Base-by-base conservation (phyloP, 2,329 filamentous ascomycete species). In the Parafenestella ontariensis region DNA sequence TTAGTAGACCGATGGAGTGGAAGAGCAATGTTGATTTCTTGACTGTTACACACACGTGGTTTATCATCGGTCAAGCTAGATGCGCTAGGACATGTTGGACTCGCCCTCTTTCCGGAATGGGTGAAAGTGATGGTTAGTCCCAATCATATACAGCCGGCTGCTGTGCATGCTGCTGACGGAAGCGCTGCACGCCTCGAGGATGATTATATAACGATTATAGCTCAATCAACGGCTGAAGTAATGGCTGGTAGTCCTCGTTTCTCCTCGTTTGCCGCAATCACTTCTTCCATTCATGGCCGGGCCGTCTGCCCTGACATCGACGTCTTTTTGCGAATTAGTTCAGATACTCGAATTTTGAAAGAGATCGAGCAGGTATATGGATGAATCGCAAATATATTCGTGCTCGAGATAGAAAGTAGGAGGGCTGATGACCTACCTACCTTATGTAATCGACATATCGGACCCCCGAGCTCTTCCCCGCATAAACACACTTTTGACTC, bases 381-480 rank as follows among this genome's bases (percentile, higher is more conserved):
- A 9, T 26, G 24, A 5, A 26, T 6, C 10, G 24, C 24, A 26
- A 26, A 26, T n/a, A 26, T 10, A 5, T 31, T 31, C 3, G 28
- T 3, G 28, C 9, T 31, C 8, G 28, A 31, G 11, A 20, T 37
- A 15, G 36, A 18, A 39, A 10, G 4, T 4, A 18, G 11, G 2
- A 21, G 3, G 36, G 20, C 13, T 15, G 20, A 6, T 15, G 11
- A 18, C 15, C n/a, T 23, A 54, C 33, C 33, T 47, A 18, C 36
- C 10, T 40, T 40, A 40, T 24, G 36, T 40, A 40, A 40, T 24
- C 18, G 9, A 15, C 26, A 6, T 29, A 10, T 40, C 41, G 41
- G 41, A 43, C 41, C 41, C n/a, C 41, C 41, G 41, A 43, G 24
- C 8, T 3, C 11, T 43, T 43, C 41, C 41, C 41, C 41, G 41